Base-by-base conservation (phyloP, 805 yeast species). In the Candida incommunis region DNA sequence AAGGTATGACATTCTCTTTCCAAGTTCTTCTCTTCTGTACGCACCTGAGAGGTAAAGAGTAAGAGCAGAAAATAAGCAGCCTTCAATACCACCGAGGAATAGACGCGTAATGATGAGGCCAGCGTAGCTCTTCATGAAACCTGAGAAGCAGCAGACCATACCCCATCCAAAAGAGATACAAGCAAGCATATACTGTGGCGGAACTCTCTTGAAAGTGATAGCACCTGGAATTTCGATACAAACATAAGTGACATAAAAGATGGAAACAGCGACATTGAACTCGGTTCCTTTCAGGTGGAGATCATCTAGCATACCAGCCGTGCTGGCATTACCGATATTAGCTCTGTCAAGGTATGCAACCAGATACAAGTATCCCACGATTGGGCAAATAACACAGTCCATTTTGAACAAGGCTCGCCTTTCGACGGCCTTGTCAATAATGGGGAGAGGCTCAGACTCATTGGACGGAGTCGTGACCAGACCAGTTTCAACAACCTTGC, bases 321-420 rank as follows among this genome's bases (percentile, higher is more conserved):
- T 66, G 46, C 66, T 63, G 4, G 75, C 75, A 51, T 71, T 71
- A 7, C 70, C 64, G 45, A 71, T 66, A 48, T 70, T 70, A 20
- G 69, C 70, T 41, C 67, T 66, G 50, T 70, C 73, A 47, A 70
- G 58, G 29, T 70, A 69, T 45, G 69, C 68, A 50, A 68, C 62
- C 27, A 71, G 55, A 46, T 69, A 71, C 63, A 69, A 60, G 22
- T 66, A 22, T n/a, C 70, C 68, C 37, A 69, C 58, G 40, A 65
- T 51, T 1, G 74, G 75, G n/a, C 71, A 51, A 16, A 71, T 67
- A 43, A 64, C 55, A 23, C 65, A 43, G 48, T 71, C 76, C 40
- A 69, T 53, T 48, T 70, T 70, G 44, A 65, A 29, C 13, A 21
- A 18, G 11, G 41, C 37, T n/a, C 18, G 11, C n/a, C 37, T 31